Evolutionary conservation across 2,329 filamentous ascomycete genomes (phyloP), one percentile per base, ranked within the genome.

Genomic region (Fusarium sp.): DNA sequence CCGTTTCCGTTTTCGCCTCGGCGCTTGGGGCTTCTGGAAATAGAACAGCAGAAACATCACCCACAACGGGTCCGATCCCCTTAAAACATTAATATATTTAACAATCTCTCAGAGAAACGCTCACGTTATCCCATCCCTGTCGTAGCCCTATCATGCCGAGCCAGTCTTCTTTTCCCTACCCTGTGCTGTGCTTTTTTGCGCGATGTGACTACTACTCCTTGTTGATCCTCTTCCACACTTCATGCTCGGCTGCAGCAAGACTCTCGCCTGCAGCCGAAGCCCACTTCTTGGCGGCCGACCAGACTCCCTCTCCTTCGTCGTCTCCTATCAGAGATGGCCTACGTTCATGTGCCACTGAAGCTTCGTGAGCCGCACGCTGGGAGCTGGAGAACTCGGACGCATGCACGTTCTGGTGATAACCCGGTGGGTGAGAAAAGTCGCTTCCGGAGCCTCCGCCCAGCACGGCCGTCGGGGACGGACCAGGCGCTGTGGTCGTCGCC

Each of bases 181-280:
- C 35, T 54, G 48, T 37, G 12, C 21, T 59, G 48, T 43, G 26
- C 6, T 44, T 15, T 16, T 35, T 60, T 37, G 43, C 37, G 29
- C 37, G 24, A 50, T 63, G 39, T 31, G n/a, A 47, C 58, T 44
- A 39, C 58, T 81, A 85, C 47, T 85, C 81, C 78, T 87, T 88
- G 78, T 88, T 90, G 74, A 90, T 87, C 74, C 83, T 85, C 78
- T 84, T 85, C 88, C 88, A 91, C 24, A 91, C 84, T 77, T 89
- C 87, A 50, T 80, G 81, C 80, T 91, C 88, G 16, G 86, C 87
- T 16, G 84, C 85, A 11, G 84, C 85, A 28, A 91, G 77, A 75
- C 84, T 87, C 64, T 85, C 84, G 50, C 88, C 88, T 9, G 88
- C 88, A 33, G 83, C 83, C 62, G 83, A 80, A 44, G 85, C 86